Evolutionary conservation across 1,284 basidiomycete genomes (phyloP).

Genomic region (Microbotryomycetes sp.): DNA sequence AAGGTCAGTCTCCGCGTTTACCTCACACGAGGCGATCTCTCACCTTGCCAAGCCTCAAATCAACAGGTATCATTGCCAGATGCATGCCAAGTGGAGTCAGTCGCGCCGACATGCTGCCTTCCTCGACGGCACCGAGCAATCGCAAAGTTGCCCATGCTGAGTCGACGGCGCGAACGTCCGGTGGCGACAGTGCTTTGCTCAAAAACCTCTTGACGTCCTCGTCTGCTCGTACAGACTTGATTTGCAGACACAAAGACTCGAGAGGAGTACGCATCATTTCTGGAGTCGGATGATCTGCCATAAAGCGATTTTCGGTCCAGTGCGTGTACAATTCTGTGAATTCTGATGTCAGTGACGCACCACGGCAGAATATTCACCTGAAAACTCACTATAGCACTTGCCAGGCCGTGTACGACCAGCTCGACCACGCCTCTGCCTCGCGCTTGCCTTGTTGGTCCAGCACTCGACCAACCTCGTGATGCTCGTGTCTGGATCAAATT

Average conservation of each 20-base stretch:
- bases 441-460: slow-evolving; percentile 74
- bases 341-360: slow-evolving; percentile 28
- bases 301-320: slow-evolving; percentile 60
- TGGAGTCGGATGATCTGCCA: slow-evolving; percentile 69
- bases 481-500: slow-evolving; percentile 68
- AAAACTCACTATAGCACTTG: slow-evolving; percentile 55
- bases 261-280: slow-evolving; percentile 87
- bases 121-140: slow-evolving; percentile 70
- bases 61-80: slow-evolving; percentile 75
- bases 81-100: slow-evolving; percentile 79
- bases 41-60: slow-evolving; percentile 82
- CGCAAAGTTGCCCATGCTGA: slow-evolving; percentile 67
- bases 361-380: slow-evolving; percentile 6
- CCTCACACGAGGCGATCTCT: neutral
- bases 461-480: slow-evolving; percentile 70
- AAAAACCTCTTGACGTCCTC: slow-evolving; percentile 70
- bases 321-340: slow-evolving; percentile 61
- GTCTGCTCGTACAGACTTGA: slow-evolving; percentile 72
- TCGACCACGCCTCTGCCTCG: slow-evolving; percentile 75
- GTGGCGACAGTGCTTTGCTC: slow-evolving; percentile 73
- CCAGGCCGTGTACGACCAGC: slow-evolving; percentile 83
- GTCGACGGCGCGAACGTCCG: slow-evolving; percentile 67
- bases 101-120: slow-evolving; percentile 45
- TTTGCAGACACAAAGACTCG: slow-evolving; percentile 72
- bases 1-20: neutral